Evolutionary conservation across 169 alveolate species (phyloP), one percentile per base, ranked within the genome.

Genomic region (Plasmodium fragile): DNA sequence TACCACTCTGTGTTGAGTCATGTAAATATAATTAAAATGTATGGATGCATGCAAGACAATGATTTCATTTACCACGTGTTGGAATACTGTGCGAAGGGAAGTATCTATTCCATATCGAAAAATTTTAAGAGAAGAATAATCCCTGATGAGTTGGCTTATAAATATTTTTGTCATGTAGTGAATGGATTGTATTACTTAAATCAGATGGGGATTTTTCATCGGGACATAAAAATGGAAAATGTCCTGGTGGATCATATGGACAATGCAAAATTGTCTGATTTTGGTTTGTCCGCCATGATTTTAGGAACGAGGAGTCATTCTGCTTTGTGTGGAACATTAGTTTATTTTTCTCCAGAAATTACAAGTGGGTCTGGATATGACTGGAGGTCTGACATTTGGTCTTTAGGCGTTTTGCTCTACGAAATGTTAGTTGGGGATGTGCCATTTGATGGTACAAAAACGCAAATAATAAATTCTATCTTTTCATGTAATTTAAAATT

Each of bases 271-370:
- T 25, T 95, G 36, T 81, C 94, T 25, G 97, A 95, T 69, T 95
- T 95, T 72, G 96, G 96, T 69, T 78, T 91, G 34, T 93, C 96
- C 8, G 85, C 92, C 13, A 69, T 83, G 83, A 83, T 81, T 28
- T 71, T 79, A 79, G 92, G 92, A 43, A 82, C 30, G 28, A 83
- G 41, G 53, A 92, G 83, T 45, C 95, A 75, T 71, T 79, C 82
- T 22, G 82, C 99, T 18, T 97, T 96, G 84, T 97, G 98, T 89
- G 99, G 99, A 18, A 98, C 99, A 0, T 95, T 97, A 41, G 99
- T 97, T 75, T 98, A 98, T 83, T 95, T 97, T 94, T 98, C 99
- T 34, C 99, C 99, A 22, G 99, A 98, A 95, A 98, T 98, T 97
- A 81, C 97, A 28, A 97, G 95, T 81, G 96, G 97, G 25, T 95